phyloP scores from a whole-genome alignment of 257 asterid species.

The Linaria vulgaris region DNA sequence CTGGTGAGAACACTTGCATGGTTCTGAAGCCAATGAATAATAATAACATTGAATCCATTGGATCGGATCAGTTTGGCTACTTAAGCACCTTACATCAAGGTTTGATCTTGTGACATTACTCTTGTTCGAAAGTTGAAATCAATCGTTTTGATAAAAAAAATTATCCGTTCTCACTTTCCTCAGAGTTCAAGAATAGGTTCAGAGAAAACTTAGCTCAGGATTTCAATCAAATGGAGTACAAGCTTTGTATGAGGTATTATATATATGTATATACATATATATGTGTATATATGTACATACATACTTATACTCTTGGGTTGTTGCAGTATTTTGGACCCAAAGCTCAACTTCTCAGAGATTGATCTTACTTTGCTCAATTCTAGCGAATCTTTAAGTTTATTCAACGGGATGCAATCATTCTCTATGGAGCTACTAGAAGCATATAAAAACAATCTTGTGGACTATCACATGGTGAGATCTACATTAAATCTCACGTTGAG shows the following conservation, averaged over 20 bases:
- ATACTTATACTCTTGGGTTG: conserved; percentile 20
- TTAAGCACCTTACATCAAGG: conserved; percentile 73
- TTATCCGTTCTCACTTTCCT: conserved; percentile 16
- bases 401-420: conserved; percentile 45
- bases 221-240: conserved; percentile 78
- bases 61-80: conserved; percentile 66
- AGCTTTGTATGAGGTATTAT: conserved; percentile 91
- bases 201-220: conserved; percentile 42
- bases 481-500: too few relatives aligned
- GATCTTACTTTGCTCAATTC: conserved; percentile 46
- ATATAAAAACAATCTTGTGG: conserved; percentile 64
- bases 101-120: conserved; percentile 21
- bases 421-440: conserved; percentile 73
- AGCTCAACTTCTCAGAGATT: conserved; percentile 54
- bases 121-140: neutral
- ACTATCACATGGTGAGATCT: conserved; percentile 59
- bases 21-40: conserved; percentile 68
- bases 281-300: too few relatives aligned
- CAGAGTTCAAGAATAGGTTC: conserved; percentile 71
- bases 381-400: conserved; percentile 40
- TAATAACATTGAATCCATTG: conserved; percentile 70
- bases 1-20: conserved; percentile 97
- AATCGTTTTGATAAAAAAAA: conserved; percentile 7
- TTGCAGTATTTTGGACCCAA: conserved; percentile 93
- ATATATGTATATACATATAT: too few relatives aligned